Conservation (phyloP, 805 yeast genomes). For the Candida patagonica region DNA sequence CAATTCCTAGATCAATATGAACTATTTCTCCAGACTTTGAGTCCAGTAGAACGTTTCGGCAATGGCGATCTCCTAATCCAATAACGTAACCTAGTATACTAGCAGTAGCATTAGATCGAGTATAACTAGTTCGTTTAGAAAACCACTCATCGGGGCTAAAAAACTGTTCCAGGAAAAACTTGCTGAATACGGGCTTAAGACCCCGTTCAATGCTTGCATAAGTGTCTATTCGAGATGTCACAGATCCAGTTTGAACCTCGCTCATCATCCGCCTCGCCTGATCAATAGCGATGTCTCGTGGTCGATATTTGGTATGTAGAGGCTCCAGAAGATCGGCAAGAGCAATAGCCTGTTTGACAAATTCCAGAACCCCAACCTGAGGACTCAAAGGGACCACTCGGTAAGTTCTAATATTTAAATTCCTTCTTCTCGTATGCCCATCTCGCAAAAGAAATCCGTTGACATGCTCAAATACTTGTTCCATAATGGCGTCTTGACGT, state of each 20-base stretch:
- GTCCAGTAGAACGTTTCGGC: conserved; percentile 84
- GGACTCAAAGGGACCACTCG: conserved; percentile 87
- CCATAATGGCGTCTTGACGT: conserved; percentile 95
- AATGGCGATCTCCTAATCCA: conserved; percentile 93
- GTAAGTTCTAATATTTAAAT: conserved; percentile 66
- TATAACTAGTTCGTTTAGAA: conserved; percentile 49
- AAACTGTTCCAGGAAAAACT: conserved; percentile 62
- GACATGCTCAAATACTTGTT: conserved; percentile 87
- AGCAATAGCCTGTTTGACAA: conserved; percentile 69
- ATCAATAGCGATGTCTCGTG: conserved; percentile 40
- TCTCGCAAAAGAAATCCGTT: conserved; percentile 53
- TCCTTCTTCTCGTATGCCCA: conserved; percentile 46
- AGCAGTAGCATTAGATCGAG: conserved; percentile 71
- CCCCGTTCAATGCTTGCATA: conserved; percentile 32
- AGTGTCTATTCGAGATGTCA: conserved; percentile 2
- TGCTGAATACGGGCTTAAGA: conserved; percentile 53
- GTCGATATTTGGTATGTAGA: conserved; percentile 40
- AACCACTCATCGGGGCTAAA: conserved; percentile 69
- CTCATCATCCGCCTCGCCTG: conserved; percentile 61
- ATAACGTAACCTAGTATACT: conserved; percentile 82
- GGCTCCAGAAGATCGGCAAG: conserved; percentile 59
- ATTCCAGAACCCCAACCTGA: conserved; percentile 79
- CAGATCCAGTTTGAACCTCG: conserved; percentile 30
- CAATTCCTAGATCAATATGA: conserved; percentile 93
- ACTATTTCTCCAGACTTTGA: conserved; percentile 79